Conservation (phyloP, 2,329 filamentous ascomycete genomes). For the Nemania diffusa region DNA sequence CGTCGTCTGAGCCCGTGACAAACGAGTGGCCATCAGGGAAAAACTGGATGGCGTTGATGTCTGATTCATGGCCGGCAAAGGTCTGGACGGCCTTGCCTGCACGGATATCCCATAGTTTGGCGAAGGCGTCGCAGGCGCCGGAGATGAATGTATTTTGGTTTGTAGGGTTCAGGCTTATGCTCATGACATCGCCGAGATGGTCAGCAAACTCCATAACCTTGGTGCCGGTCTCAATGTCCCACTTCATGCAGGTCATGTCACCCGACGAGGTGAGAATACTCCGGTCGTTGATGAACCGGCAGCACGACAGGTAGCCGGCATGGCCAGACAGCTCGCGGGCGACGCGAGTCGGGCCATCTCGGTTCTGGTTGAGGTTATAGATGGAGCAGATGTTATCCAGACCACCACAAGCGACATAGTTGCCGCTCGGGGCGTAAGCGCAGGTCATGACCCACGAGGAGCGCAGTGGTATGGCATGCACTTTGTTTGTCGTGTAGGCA, state of each 20-base stretch:
- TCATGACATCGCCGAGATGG: slow-evolving; percentile 99
- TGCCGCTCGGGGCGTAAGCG: slow-evolving; percentile 97
- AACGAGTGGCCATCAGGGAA: slow-evolving; percentile 99
- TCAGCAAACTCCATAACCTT: slow-evolving; percentile 99
- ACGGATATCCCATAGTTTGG: slow-evolving; percentile 98
- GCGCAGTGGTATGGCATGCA: slow-evolving; percentile 95
- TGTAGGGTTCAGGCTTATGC: slow-evolving; percentile 98
- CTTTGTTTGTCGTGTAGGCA: slow-evolving; percentile 99
- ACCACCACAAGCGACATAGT: slow-evolving; percentile 98
- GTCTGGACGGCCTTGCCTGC: slow-evolving; percentile 98
- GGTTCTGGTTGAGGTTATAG: slow-evolving; percentile 94
- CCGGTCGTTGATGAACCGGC: slow-evolving; percentile 97
- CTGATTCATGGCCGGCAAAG: slow-evolving; percentile 97
- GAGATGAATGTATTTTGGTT: slow-evolving; percentile 99
- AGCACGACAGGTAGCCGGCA: slow-evolving; percentile 97
- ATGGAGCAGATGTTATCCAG: slow-evolving; percentile 99
- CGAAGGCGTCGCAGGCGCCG: slow-evolving; percentile 98
- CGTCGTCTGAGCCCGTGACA: slow-evolving; percentile 96
- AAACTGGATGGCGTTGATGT: slow-evolving; percentile 99
- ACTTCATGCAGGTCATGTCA: slow-evolving; percentile 99
- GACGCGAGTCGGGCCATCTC: slow-evolving; percentile 96
- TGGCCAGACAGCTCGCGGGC: slow-evolving; percentile 96
- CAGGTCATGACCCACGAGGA: slow-evolving; percentile 99
- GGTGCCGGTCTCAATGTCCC: slow-evolving; percentile 98
- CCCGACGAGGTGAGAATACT: slow-evolving; percentile 97